Evolutionary conservation across 768 basidiomycete genomes (phyloP).

Genomic region (Suillus hirtellus): DNA sequence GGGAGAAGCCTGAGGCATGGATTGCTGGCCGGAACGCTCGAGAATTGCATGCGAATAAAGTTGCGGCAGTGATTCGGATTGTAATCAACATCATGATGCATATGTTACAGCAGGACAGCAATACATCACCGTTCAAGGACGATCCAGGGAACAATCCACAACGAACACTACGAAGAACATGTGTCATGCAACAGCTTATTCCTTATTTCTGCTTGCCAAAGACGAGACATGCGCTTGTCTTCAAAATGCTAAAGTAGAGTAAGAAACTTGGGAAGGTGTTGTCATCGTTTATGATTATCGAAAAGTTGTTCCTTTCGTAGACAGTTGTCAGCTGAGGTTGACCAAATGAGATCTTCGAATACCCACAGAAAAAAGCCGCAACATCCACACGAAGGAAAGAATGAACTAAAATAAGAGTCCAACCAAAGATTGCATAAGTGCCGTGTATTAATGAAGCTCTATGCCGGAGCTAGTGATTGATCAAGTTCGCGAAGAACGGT

Average conservation of each 20-base stretch:
- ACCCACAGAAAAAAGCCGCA: neutral
- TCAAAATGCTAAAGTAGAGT: neutral
- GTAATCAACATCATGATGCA: constrained; percentile 1
- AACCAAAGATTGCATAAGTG: neutral
- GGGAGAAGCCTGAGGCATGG: neutral
- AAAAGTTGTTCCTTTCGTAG: neutral
- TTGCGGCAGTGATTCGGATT: too few relatives aligned
- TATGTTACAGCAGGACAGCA: neutral
- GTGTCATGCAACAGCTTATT: neutral
- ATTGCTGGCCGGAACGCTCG: neutral
- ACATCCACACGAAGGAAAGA: neutral
- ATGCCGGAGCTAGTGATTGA: neutral
- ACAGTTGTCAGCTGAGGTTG: neutral
- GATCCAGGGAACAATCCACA: neutral
- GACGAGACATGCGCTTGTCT: neutral
- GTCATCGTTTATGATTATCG: neutral
- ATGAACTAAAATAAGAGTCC: neutral
- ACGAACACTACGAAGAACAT: neutral
- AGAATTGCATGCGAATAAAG: neutral
- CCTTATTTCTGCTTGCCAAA: neutral
- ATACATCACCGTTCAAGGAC: neutral
- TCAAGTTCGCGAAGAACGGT: constrained; percentile 1
- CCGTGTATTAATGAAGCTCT: neutral
- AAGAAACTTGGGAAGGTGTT: neutral
- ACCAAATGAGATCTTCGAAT: neutral